These are phyloP conservation scores for Acacia confusa DNA, from an alignment of 306 rosid genomes.

Conservation along the genomic window DNA sequence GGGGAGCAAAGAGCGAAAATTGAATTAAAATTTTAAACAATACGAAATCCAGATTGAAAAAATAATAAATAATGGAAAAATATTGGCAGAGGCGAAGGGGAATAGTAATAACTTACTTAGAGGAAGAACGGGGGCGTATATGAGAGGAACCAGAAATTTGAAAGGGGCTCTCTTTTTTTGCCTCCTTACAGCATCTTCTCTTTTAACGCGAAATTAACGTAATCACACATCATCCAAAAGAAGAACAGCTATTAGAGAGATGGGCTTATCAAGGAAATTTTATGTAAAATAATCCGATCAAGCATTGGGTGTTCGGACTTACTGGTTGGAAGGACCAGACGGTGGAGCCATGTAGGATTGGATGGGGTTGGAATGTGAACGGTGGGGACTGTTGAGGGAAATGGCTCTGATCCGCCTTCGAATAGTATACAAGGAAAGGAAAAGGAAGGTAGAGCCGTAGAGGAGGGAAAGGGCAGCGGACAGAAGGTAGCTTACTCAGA, in stretches of 20 bases:
- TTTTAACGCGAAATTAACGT: conserved; percentile 29
- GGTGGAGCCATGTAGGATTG: conserved; percentile 57
- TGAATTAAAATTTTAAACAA: neutral
- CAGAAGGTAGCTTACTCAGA: too few relatives aligned
- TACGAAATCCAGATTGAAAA: neutral
- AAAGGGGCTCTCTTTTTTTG: conserved; percentile 60
- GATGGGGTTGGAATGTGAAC: conserved; percentile 27
- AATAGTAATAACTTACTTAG: conserved; percentile 56
- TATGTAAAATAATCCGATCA: neutral
- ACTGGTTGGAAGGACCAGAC: conserved; percentile 57
- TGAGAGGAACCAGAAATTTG: conserved; percentile 84
- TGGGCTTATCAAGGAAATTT: neutral
- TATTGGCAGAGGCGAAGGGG: neutral
- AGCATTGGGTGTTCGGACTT: conserved; percentile 10
- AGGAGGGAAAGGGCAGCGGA: too few relatives aligned
- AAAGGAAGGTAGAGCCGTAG: too few relatives aligned
- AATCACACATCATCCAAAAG: neutral
- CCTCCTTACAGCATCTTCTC: conserved; percentile 60
- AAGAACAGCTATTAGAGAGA: neutral
- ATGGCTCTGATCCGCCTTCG: neutral
- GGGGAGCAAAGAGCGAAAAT: neutral
- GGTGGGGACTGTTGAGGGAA: neutral
- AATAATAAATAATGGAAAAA: neutral
- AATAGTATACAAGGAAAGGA: neutral
- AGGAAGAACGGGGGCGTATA: conserved; percentile 93